These are phyloP conservation scores for Urochloa ruziziensis DNA, from an alignment of 176 grass and related monocot genomes.

Conservation along the genomic window DNA sequence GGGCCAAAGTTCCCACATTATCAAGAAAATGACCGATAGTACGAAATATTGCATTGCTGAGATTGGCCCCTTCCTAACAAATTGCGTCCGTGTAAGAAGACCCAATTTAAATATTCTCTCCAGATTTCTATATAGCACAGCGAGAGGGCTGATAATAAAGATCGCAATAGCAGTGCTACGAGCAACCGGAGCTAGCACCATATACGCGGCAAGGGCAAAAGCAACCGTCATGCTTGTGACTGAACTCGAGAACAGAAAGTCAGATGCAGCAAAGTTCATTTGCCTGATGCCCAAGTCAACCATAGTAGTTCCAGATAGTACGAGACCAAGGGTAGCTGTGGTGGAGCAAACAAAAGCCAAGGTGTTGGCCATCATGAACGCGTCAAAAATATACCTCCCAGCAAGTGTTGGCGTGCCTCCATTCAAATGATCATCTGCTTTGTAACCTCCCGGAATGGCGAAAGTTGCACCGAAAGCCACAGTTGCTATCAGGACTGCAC, in stretches of 20 bases:
- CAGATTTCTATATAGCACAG: background rate
- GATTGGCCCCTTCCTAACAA: no score
- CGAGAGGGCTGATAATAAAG: background rate
- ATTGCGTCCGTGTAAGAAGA: no score
- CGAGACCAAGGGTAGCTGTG: background rate
- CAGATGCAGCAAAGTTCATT: fast-evolving
- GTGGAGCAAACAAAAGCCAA: no score
- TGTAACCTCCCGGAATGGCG: no score
- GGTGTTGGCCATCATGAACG: no score
- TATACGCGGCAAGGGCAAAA: background rate
- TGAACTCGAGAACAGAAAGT: background rate
- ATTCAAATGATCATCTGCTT: background rate
- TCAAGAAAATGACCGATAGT: no score
- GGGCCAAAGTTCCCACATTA: no score
- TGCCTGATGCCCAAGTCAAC: background rate
- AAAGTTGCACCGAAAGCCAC: background rate
- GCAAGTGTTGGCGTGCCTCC: no score
- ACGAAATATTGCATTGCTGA: no score
- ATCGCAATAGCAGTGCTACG: background rate
- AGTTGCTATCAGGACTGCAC: no score
- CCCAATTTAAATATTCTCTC: no score
- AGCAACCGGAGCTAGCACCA: background rate
- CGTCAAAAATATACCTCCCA: no score
- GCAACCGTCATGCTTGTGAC: background rate
- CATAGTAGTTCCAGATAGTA: background rate